Evolutionary conservation across 805 yeast genomes (phyloP).

Genomic region (Wickerhamomyces sydowiorum): DNA sequence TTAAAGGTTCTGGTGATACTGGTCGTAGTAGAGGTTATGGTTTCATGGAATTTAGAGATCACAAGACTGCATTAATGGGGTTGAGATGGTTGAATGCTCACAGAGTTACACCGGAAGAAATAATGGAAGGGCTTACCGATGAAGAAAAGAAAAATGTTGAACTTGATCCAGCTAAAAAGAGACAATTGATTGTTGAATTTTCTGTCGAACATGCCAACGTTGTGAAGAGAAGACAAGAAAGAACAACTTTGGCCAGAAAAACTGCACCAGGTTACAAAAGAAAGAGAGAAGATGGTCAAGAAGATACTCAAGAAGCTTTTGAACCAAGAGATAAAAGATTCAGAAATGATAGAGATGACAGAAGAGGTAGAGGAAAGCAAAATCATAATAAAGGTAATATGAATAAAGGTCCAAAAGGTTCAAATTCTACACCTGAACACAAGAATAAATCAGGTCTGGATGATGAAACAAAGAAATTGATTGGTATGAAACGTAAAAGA

Average conservation of each 20-base stretch:
- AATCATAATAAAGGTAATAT: constrained; percentile 38
- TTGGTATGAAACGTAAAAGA: constrained; percentile 65
- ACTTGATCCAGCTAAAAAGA: constrained; percentile 45
- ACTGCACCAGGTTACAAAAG: constrained; percentile 24
- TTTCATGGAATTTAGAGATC: constrained; percentile 88
- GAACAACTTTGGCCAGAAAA: constrained; percentile 38
- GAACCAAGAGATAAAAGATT: constrained; percentile 5
- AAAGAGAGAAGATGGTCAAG: constrained; percentile 21
- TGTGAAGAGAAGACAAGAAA: constrained; percentile 82
- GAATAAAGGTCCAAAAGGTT: constrained; percentile 32
- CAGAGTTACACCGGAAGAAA: constrained; percentile 66
- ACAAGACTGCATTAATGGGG: constrained; percentile 90
- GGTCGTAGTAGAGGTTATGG: constrained; percentile 98
- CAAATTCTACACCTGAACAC: constrained; percentile 13
- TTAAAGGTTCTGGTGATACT: constrained; percentile 76
- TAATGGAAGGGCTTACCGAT: constrained; percentile 61
- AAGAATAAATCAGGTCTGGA: constrained; percentile 34
- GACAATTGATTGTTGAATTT: constrained; percentile 88
- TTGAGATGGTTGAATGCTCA: constrained; percentile 96
- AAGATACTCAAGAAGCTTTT: constrained; percentile 14
- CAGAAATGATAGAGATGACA: constrained; percentile 14
- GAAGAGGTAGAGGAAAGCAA: constrained; percentile 14
- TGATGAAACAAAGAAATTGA: constrained; percentile 55
- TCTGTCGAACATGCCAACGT: constrained; percentile 95
- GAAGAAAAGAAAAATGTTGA: constrained; percentile 57